Base-by-base conservation (phyloP, 768 basidiomycete species). In the Kwoniella botswanensis region DNA sequence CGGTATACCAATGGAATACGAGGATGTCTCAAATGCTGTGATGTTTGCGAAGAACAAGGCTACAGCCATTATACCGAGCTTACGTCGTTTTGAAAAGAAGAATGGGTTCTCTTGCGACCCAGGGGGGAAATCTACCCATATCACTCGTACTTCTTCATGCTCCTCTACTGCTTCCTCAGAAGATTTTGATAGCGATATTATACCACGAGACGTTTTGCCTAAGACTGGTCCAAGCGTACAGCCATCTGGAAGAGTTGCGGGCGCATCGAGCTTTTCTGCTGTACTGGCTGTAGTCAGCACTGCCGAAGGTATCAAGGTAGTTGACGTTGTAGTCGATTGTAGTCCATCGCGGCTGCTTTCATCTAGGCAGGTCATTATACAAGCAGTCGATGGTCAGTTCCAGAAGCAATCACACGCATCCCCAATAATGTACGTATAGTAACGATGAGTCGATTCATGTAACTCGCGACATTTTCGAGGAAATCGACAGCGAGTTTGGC, bases 41-140 rank as follows among this genome's bases (percentile, higher is more conserved):
- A 77, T 71, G 18, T 71, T 67, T 0, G 79, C 76, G 54, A 78
- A 82, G 42, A 76, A 73, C 22, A 77, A 44, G 0, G 78, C 81
- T 22, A 79, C 76, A 21, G 52, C 57, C 50, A 79, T 71, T 21
- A 81, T 82, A 10, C 68, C 64, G n/a, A 68, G 62, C 65, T 82
- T 82, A 21, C 76, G 52, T 5, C 65, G 4, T 22, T 22, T 18
- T 11, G 72, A 59, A 59, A 77, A 81, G 22, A 63, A 70, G 61
- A 79, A 77, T 7, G 81, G 81, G 52, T 82, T 74, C 10, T 67
- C 65, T n/a, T 69, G 63, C 17, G 78, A 79, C 7, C 52, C 44
- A 26, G 70, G 56, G 1, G 78, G 70, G 63, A 82, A 82, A 46
- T 82, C 81, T 22, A 81, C 78, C 79, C 76, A 79, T 55, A 79